phyloP scores from a whole-genome alignment of 1,284 basidiomycete genomes.

The Austroboletus novae-zelandiae region DNA sequence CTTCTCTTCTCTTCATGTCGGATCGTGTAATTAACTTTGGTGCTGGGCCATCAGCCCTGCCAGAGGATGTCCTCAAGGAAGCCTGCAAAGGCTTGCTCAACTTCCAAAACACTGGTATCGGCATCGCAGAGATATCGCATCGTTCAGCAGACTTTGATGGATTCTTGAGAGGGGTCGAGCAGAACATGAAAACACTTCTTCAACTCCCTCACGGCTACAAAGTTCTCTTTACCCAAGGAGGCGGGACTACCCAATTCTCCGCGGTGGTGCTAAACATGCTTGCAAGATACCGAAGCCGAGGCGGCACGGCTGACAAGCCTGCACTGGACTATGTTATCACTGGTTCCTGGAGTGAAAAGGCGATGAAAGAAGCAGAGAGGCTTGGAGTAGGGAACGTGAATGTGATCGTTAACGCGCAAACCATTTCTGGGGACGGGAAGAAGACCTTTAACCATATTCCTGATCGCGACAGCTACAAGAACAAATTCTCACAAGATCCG shows the following conservation, averaged over 20 bases:
- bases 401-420: constrained; percentile 67
- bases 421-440: constrained; percentile 55
- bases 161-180: constrained; percentile 68
- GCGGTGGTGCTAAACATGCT: constrained; percentile 87
- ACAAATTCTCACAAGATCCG: constrained; percentile 76
- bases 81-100: constrained; percentile 80
- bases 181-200: constrained; percentile 72
- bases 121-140: constrained; percentile 92
- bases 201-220: constrained; percentile 81
- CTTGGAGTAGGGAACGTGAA: constrained; percentile 59
- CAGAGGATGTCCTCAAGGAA: constrained; percentile 77
- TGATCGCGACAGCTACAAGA: constrained; percentile 66
- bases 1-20: constrained; percentile 16
- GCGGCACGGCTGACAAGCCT: constrained; percentile 58
- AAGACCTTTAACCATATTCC: constrained; percentile 84
- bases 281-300: constrained; percentile 69
- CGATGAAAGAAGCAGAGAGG: constrained; percentile 76
- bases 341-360: constrained; percentile 89
- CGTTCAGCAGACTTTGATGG: constrained; percentile 84
- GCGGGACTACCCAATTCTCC: constrained; percentile 88
- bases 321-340: constrained; percentile 87
- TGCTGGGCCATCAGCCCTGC: constrained; percentile 88
- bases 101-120: constrained; percentile 87
- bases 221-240: constrained; percentile 90
- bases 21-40: constrained; percentile 81